Evolutionary conservation across 768 basidiomycete species (phyloP).

Genomic region (Phanerochaete carnosa): DNA sequence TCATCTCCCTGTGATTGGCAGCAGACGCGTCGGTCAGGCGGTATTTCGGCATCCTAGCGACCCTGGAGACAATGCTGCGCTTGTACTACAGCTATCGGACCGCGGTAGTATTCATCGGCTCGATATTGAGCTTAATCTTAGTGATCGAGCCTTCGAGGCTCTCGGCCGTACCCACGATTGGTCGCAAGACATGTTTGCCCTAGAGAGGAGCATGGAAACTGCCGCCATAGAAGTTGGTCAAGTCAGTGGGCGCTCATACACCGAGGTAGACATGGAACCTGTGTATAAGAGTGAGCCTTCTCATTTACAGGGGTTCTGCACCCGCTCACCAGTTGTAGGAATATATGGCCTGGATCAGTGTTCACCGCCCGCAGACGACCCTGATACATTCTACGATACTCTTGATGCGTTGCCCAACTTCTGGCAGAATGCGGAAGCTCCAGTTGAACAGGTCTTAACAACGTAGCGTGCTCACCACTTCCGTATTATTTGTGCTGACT

Average conservation of each 20-base stretch:
- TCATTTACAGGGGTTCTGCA: neutral
- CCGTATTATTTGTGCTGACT: neutral
- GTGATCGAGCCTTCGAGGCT: slow-evolving; percentile 1
- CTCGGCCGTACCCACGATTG: slow-evolving; percentile 28
- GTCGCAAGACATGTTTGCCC: slow-evolving; percentile 36
- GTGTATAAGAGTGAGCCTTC: slow-evolving; percentile 52
- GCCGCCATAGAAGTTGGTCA: slow-evolving; percentile 38
- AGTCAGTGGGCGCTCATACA: slow-evolving; percentile 42
- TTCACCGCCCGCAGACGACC: slow-evolving; percentile 24
- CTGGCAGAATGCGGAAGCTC: slow-evolving; percentile 50
- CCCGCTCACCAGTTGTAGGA: slow-evolving; percentile 5
- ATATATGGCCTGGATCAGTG: slow-evolving; percentile 14
- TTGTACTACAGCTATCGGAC: slow-evolving; percentile 46
- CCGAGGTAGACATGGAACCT: slow-evolving; percentile 44
- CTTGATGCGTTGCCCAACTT: slow-evolving; percentile 53
- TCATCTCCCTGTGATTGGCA: slow-evolving; percentile 23
- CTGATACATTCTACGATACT: slow-evolving; percentile 41
- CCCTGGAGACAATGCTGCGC: slow-evolving; percentile 21
- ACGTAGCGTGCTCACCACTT: slow-evolving; percentile 37
- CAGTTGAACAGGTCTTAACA: slow-evolving; percentile 55
- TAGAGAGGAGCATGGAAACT: slow-evolving; percentile 29
- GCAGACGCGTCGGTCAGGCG: slow-evolving; percentile 29
- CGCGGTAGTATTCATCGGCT: slow-evolving; percentile 44
- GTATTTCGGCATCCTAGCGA: slow-evolving; percentile 28
- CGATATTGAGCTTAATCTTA: slow-evolving; percentile 30